Conservation (phyloP, 345 rosid genomes). For the Ceriops zippeliana region DNA sequence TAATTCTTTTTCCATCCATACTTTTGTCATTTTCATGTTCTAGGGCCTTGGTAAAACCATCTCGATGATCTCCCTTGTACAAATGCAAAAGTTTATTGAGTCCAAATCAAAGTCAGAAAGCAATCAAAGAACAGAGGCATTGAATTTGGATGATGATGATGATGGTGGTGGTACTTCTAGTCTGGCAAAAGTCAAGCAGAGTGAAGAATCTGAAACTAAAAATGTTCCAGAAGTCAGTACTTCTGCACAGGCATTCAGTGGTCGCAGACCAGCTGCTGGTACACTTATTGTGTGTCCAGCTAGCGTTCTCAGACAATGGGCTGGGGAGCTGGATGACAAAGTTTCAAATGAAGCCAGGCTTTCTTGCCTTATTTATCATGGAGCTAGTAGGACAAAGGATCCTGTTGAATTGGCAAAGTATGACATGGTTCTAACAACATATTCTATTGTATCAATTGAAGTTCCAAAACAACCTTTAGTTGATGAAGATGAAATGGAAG, state of each 20-base stretch:
- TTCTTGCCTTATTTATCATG: constrained; percentile 72
- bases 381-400: constrained; percentile 83
- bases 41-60: constrained; percentile 99
- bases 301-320: constrained; percentile 93
- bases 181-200: constrained; percentile 37
- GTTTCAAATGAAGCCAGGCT: constrained; percentile 69
- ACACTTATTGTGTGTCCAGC: constrained; percentile 98
- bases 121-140: constrained; percentile 58
- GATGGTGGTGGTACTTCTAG: constrained; percentile 36
- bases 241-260: constrained; percentile 38
- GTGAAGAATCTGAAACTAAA: constrained; percentile 36
- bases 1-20: background rate
- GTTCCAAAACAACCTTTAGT: constrained; percentile 84
- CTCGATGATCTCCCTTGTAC: constrained; percentile 90
- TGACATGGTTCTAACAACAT: constrained; percentile 93
- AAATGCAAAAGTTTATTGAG: constrained; percentile 58
- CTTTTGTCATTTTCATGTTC: constrained; percentile 20
- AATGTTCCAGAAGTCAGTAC: constrained; percentile 48
- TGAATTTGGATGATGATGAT: constrained; percentile 82
- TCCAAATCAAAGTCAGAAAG: constrained; percentile 52
- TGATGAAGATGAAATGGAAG: constrained; percentile 73
- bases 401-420: constrained; percentile 76
- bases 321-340: constrained; percentile 83
- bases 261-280: constrained; percentile 73
- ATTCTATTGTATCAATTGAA: constrained; percentile 80